Percentiles rank a stretch among this genome's conserved stretches.
These are phyloP conservation scores for Aspergillus ochraceus DNA, from an alignment of 2,329 filamentous ascomycete genomes.

Conservation along the genomic window DNA sequence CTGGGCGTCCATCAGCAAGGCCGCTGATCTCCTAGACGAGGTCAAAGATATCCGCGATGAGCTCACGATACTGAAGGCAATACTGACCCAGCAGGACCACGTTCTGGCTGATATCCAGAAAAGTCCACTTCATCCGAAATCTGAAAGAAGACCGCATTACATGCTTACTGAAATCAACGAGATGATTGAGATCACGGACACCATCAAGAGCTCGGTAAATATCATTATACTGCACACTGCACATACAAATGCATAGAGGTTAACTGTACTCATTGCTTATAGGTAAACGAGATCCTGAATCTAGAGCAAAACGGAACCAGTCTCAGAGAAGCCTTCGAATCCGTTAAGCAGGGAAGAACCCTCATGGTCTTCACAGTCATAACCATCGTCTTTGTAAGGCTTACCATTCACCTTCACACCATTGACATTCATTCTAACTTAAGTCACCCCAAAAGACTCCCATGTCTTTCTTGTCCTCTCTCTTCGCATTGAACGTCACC, in stretches of 20 bases:
- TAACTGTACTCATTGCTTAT: neutral
- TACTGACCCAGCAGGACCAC: conserved; percentile 14
- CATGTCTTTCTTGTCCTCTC: conserved; percentile 15
- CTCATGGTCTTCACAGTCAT: conserved; percentile 3
- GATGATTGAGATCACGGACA: conserved; percentile 14
- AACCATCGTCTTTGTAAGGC: neutral
- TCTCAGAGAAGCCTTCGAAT: neutral
- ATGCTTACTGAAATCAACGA: conserved; percentile 10
- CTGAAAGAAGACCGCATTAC: neutral
- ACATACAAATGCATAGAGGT: no score
- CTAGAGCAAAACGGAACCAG: neutral
- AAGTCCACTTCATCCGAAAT: neutral
- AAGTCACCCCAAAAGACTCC: neutral
- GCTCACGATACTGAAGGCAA: conserved; percentile 21
- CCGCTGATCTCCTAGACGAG: conserved; percentile 13
- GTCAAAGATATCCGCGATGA: conserved; percentile 27
- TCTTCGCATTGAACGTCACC: conserved; percentile 18
- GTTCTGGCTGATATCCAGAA: conserved; percentile 10
- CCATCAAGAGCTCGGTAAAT: conserved; percentile 8
- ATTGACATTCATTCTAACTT: neutral
- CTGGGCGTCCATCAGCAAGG: neutral
- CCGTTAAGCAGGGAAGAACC: conserved; percentile 3
- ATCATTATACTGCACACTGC: neutral
- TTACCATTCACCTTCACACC: neutral
- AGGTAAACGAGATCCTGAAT: neutral